Percentiles rank a stretch among this genome's conserved stretches.
Conservation (phyloP, 2,329 filamentous ascomycete genomes). For the Leptographium radiaticola region DNA sequence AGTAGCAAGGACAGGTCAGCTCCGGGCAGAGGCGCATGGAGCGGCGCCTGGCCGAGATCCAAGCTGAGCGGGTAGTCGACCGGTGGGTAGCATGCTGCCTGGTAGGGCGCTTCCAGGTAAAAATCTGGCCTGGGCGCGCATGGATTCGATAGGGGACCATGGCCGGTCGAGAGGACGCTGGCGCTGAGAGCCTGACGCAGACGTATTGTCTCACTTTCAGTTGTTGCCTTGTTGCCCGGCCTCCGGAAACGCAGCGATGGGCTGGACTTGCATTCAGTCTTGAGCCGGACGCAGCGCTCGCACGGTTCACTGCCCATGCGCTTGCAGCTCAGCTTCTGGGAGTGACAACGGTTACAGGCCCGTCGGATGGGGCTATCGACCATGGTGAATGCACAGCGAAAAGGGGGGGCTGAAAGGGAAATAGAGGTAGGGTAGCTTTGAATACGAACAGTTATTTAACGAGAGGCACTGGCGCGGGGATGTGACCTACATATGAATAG, state of each 20-base stretch:
- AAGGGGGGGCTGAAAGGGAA: not conserved
- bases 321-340: slow-evolving; percentile 33
- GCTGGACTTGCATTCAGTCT: slow-evolving; percentile 29
- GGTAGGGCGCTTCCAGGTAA: no score
- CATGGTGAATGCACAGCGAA: not conserved
- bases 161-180: not conserved
- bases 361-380: slow-evolving; percentile 19
- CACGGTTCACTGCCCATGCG: slow-evolving; percentile 26
- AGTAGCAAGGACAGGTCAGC: no score
- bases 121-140: no score
- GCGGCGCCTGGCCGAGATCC: no score
- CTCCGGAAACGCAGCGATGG: slow-evolving; percentile 20
- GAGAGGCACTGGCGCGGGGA: no score
- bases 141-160: no score
- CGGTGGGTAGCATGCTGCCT: no score
- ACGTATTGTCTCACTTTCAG: not conserved
- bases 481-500: no score
- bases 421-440: no score
- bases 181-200: not conserved
- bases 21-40: no score
- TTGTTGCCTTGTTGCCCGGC: slow-evolving; percentile 11
- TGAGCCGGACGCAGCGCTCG: slow-evolving; percentile 28
- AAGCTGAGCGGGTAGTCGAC: no score
- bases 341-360: slow-evolving; percentile 33
- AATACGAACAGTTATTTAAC: no score